Base-by-base conservation (phyloP, 345 rosid genomes). In the Salix koriyanagi region DNA sequence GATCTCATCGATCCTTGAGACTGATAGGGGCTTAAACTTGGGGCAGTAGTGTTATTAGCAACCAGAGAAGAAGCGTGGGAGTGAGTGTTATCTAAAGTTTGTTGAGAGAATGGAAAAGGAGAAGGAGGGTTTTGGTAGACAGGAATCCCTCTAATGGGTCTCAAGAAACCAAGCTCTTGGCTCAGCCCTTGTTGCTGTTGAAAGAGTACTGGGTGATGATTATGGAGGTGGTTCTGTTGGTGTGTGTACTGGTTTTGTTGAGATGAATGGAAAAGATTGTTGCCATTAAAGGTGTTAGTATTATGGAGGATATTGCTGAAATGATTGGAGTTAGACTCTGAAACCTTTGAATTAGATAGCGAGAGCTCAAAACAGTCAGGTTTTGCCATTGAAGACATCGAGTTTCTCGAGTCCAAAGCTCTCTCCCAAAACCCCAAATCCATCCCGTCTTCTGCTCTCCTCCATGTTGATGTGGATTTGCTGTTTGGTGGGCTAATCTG, bases 81-180 rank as follows among this genome's bases (percentile, higher is more conserved):
- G 26, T 34, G 7, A 54, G 61, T 70, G 37, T 44, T 61, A 44
- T 74, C 90, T 37, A 83, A 60, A 34, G 81, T 28, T 48, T 83
- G 90, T 11, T 82, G 71, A 54, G 77, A 46, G 73, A 88, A 87
- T 69, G 93, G 84, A 75, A 87, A 86, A 70, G 86, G 70, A 54
- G 83, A 46, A 72, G 85, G 85, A 75, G 79, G 87, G 83, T 82
- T 90, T 74, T 91, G 97, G 83, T 90, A 86, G 4, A 94, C 85
- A 32, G 99, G 94, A 78, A 90, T 88, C 77, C 98, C 98, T 83
- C 91, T 89, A 34, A 96, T 91, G 80, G 99, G 98, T 87, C 89
- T 89, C 81, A 90, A 83, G 74, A 90, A 86, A 61, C 93, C 89
- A 72, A 94, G 84, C 58, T 92, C 97, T 79, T 87, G 89, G 81